Conservation (phyloP, 1,139 yeast genomes). For the Saccharomycopsis hybrid region DNA sequence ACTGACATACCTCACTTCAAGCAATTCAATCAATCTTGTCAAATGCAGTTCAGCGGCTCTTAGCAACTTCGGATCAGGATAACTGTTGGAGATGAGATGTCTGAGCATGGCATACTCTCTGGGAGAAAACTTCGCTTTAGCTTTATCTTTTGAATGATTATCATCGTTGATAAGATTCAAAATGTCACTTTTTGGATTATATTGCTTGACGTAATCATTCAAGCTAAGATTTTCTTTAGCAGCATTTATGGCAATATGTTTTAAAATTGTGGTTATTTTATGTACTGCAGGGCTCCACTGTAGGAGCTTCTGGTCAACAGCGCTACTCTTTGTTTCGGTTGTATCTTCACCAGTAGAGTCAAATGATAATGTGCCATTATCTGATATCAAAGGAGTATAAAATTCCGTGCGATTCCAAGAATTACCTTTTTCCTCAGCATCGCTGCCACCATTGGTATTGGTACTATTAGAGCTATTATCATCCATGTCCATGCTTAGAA, state of each 20-base stretch:
- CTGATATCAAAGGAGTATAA: neutral
- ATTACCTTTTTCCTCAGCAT: too few species aligned
- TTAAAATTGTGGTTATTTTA: neutral
- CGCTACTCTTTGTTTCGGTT: neutral
- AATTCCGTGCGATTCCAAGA: neutral
- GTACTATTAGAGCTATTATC: constrained; percentile 6
- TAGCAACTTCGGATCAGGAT: constrained; percentile 10
- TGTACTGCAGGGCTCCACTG: constrained; percentile 4
- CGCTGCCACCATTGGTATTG: too few species aligned
- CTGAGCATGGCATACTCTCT: neutral
- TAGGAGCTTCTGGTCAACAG: constrained; percentile 18
- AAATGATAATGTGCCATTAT: neutral
- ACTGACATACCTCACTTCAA: constrained; percentile 23
- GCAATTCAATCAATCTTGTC: constrained; percentile 22
- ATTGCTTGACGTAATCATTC: too few species aligned
- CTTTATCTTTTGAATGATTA: neutral
- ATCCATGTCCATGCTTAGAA: constrained; percentile 34
- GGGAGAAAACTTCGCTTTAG: neutral
- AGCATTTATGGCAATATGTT: constrained; percentile 1
- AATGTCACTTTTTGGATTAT: too few species aligned
- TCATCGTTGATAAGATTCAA: too few species aligned
- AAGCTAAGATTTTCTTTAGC: constrained; percentile 21
- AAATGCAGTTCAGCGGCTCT: constrained; percentile 22
- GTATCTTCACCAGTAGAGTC: too few species aligned
- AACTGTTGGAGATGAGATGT: neutral